Percentiles rank a stretch among this genome's conserved stretches.
Evolutionary conservation across 2,329 filamentous ascomycete species (phyloP).

Genomic region (Aspergillus bombycis): DNA sequence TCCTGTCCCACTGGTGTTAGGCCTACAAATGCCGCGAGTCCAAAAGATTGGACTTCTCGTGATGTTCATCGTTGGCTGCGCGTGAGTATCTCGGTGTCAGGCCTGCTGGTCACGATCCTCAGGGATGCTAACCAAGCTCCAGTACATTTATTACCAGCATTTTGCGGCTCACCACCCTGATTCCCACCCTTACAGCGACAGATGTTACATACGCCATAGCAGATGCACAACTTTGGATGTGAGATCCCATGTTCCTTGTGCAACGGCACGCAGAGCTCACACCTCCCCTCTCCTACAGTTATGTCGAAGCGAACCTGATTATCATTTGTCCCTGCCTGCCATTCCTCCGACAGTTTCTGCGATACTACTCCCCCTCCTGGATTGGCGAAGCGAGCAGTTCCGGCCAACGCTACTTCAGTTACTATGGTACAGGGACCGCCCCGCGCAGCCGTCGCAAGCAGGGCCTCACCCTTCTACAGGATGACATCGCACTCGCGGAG

Average conservation of each 20-base stretch:
- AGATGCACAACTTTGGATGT: no score
- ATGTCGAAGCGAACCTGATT: slow-evolving; percentile 31
- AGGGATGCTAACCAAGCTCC: no score
- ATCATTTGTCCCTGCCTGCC: slow-evolving; percentile 30
- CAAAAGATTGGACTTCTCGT: slow-evolving; percentile 26
- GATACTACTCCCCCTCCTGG: slow-evolving; percentile 21
- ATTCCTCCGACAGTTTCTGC: slow-evolving; percentile 28
- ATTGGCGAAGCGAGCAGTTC: slow-evolving; percentile 15
- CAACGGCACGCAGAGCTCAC: no score
- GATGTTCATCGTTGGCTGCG: slow-evolving; percentile 29
- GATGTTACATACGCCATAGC: not conserved
- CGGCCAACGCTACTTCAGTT: not conserved
- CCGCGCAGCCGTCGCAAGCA: no score
- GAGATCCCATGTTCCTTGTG: no score
- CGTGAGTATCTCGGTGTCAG: slow-evolving; percentile 18
- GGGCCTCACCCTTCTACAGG: no score
- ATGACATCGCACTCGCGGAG: no score
- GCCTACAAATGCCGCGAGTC: slow-evolving; percentile 23
- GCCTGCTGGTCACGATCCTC: no score
- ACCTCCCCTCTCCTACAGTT: slow-evolving; percentile 11
- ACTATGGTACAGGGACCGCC: no score
- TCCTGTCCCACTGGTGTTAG: slow-evolving; percentile 23
- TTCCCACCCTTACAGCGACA: not conserved
- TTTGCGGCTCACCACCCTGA: not conserved
- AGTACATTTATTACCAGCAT: no score